phyloP scores from a whole-genome alignment of 139 green algal species.

The Edaphochlamys debaryana region DNA sequence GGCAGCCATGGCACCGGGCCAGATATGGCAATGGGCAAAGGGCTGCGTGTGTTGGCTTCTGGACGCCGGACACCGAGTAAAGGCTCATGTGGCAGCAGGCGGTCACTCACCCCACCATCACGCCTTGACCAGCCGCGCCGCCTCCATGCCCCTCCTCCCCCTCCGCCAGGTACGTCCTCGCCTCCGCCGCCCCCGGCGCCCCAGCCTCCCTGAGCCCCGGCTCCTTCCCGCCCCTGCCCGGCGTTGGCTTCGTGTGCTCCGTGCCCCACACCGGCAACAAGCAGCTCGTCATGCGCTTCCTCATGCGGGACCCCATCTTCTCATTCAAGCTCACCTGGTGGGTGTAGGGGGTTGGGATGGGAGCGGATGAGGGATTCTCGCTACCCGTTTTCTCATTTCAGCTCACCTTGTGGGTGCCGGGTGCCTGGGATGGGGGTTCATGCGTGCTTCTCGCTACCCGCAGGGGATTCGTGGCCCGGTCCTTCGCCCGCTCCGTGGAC shows the following conservation, averaged over 20 bases:
- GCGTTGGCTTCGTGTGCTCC: conserved; percentile 64
- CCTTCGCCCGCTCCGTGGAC: conserved; percentile 59
- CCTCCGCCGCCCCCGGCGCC: not conserved
- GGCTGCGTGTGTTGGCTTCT: too few relatives aligned
- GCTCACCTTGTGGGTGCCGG: not conserved
- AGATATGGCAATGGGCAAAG: too few relatives aligned
- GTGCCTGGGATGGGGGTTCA: not conserved
- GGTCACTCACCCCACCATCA: too few relatives aligned
- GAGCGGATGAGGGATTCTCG: not conserved
- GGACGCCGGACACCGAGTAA: too few relatives aligned
- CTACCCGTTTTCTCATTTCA: not conserved
- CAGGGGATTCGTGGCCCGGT: conserved; percentile 77
- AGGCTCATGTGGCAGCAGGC: too few relatives aligned
- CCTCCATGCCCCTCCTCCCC: too few relatives aligned
- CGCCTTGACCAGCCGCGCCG: too few relatives aligned
- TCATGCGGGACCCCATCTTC: conserved; percentile 56
- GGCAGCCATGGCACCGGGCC: too few relatives aligned
- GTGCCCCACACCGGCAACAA: conserved; percentile 78
- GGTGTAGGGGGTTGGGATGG: too few relatives aligned
- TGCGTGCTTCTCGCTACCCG: not conserved
- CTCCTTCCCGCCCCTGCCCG: conserved; percentile 52
- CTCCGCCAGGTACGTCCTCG: conserved; percentile 43
- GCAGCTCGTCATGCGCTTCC: conserved; percentile 64
- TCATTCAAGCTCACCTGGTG: conserved; percentile 79
- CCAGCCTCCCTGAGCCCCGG: not conserved